These are phyloP conservation scores for Plasmodium adleri DNA, from an alignment of 169 alveolate genomes.

Conservation along the genomic window DNA sequence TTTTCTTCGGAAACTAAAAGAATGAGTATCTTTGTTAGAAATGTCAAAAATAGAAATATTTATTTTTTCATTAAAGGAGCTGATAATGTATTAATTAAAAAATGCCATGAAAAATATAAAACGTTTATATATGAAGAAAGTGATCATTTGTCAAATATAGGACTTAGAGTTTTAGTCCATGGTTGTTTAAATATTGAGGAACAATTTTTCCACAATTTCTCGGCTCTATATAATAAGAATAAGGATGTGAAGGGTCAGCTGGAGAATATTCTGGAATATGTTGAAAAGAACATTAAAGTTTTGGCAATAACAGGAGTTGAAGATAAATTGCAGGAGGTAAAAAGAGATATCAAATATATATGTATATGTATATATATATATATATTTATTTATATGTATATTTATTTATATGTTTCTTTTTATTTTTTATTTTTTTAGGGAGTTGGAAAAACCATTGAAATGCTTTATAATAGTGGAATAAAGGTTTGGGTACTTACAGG, in stretches of 20 bases:
- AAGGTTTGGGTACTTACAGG: constrained; percentile 99
- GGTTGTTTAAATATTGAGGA: constrained; percentile 92
- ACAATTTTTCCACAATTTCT: constrained; percentile 88
- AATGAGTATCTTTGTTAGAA: constrained; percentile 97
- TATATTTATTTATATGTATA: background rate
- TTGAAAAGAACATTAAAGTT: constrained; percentile 91
- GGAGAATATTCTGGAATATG: constrained; percentile 78
- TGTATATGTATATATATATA: background rate
- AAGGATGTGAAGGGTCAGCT: constrained; percentile 80
- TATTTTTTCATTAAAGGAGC: constrained; percentile 95
- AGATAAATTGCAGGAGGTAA: constrained; percentile 95
- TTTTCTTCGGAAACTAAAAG: constrained; percentile 97
- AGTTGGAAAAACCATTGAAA: constrained; percentile 94
- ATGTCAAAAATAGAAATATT: constrained; percentile 77
- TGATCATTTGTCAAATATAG: constrained; percentile 94
- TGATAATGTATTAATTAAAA: constrained; percentile 92
- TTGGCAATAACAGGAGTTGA: constrained; percentile 97
- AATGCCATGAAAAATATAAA: constrained; percentile 90
- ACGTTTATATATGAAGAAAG: constrained; percentile 92
- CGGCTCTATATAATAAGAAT: constrained; percentile 78
- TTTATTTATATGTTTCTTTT: background rate
- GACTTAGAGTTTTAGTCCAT: constrained; percentile 96
- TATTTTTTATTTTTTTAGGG: constrained; percentile 77
- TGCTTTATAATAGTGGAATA: constrained; percentile 96
- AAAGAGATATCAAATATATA: background rate